Evolutionary conservation across 129 eudicot species (phyloP).

Genomic region (Pseudognaphalium luteoalbum): DNA sequence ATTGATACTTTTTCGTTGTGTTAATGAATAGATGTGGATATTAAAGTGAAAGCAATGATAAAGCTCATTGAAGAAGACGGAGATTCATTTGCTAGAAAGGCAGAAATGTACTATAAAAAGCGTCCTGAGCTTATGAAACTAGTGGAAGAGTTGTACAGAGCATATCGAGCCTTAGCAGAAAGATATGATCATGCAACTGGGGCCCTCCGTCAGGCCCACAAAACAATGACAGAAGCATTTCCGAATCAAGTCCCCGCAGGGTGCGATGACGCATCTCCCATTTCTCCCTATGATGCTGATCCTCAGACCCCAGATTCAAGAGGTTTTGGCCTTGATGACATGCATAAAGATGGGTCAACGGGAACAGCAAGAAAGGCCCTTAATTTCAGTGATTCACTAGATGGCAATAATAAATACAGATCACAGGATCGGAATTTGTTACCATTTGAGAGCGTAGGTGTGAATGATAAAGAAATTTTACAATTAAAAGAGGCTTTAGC

Average conservation of each 20-base stretch:
- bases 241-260: constrained; percentile 72
- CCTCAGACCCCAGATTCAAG: constrained; percentile 60
- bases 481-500: constrained; percentile 65
- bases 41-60: constrained; percentile 82
- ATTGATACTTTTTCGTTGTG: not conserved
- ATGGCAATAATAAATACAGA: constrained; percentile 23
- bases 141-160: constrained; percentile 90
- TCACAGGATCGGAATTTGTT: constrained; percentile 15
- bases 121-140: constrained; percentile 94
- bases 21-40: constrained; percentile 65
- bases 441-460: constrained; percentile 31
- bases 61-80: constrained; percentile 95
- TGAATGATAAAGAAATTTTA: constrained; percentile 55
- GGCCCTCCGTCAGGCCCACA: constrained; percentile 92
- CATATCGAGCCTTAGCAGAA: constrained; percentile 92
- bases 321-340: constrained; percentile 42
- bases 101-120: constrained; percentile 93
- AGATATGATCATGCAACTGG: constrained; percentile 98
- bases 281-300: constrained; percentile 46
- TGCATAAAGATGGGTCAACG: constrained; percentile 43
- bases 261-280: constrained; percentile 58
- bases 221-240: constrained; percentile 80
- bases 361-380: constrained; percentile 70
- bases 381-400: constrained; percentile 54
- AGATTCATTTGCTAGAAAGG: constrained; percentile 90